Base-by-base conservation (phyloP, 257 asterid genomes). In the Ocimum tenuiflorum region DNA sequence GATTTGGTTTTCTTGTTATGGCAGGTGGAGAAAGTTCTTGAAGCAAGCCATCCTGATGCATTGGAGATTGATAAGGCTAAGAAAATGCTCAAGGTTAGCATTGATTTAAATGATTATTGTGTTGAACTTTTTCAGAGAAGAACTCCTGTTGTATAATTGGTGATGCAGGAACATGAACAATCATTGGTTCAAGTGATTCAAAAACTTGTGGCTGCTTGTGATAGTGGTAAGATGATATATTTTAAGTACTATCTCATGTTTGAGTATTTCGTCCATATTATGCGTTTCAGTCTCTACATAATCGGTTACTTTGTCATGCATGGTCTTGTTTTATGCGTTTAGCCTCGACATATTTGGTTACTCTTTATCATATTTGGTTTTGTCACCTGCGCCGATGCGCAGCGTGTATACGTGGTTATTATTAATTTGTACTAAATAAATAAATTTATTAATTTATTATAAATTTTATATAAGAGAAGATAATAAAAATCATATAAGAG, bases 1-100 rank as follows among this genome's bases (percentile, higher is more conserved):
- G 29, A 39, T 36, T 14, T 19, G 22, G 61, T 75, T 57, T 29
- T 17, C 29, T 33, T 68, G 63, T 38, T 63, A 41, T 69, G 73
- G 56, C 85, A 94, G 99, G 97, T 94, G 78, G 96, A 88, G 78
- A 88, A 77, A 77, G 82, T 94, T 73, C 85, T 90, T 71, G 96
- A 78, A 76, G 90, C 95, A 51, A 88, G 79, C 78, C 94, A 75
- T 71, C 99, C 92, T 45, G 89, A 94, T 81, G 74, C 73, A 60
- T 57, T 46, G 48, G 95, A 94, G 86, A 78, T 94, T 63, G 85
- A 85, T 77, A 88, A 81, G 74, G 97, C 99, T 35, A 94, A 94
- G 85, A 90, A 83, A 78, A 70, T 88, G 91, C 97, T 94, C 56
- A 86, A 90, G 97, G 99, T 87, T 49, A 53, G 46, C 47, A 22